A percentile compares a stretch with the other conserved stretches of the same genome.
These are phyloP conservation scores for Somion occarium DNA, from an alignment of 1,284 basidiomycete species.

Conservation along the genomic window DNA sequence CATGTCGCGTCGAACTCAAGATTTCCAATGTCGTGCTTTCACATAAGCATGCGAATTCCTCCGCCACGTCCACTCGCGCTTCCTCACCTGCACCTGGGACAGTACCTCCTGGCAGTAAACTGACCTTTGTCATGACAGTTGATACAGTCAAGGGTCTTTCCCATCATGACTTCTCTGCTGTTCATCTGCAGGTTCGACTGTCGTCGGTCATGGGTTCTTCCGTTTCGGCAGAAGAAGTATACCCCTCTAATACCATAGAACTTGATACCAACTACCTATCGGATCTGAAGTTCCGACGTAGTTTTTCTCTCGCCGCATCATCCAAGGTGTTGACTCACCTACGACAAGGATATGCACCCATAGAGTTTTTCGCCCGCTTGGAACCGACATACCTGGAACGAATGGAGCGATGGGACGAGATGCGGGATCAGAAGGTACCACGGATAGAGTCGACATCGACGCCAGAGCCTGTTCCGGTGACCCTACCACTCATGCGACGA, in stretches of 20 bases:
- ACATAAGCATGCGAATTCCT: constrained; percentile 55
- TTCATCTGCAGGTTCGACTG: constrained; percentile 82
- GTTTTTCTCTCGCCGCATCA: constrained; percentile 74
- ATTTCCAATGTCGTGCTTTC: constrained; percentile 66
- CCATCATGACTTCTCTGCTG: constrained; percentile 77
- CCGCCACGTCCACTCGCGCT: constrained; percentile 60
- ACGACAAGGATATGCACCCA: constrained; percentile 69
- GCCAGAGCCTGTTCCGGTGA: constrained; percentile 28
- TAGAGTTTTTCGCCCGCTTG: constrained; percentile 85
- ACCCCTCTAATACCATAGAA: constrained; percentile 71
- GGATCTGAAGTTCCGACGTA: constrained; percentile 76
- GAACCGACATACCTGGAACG: constrained; percentile 81
- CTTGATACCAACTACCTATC: constrained; percentile 68
- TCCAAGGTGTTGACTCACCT: constrained; percentile 73
- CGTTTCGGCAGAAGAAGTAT: constrained; percentile 74
- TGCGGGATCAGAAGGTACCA: constrained; percentile 62
- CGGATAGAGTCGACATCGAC: constrained; percentile 16
- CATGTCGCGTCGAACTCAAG: constrained; percentile 82
- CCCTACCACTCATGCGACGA: constrained; percentile 72
- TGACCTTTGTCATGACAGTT: constrained; percentile 78
- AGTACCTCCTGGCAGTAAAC: constrained; percentile 67
- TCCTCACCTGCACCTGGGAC: constrained; percentile 64
- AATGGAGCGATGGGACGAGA: constrained; percentile 88
- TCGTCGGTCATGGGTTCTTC: constrained; percentile 76
- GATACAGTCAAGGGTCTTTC: constrained; percentile 87